Evolutionary conservation across 257 asterid species (phyloP).

Genomic region (Solanum etuberosum): DNA sequence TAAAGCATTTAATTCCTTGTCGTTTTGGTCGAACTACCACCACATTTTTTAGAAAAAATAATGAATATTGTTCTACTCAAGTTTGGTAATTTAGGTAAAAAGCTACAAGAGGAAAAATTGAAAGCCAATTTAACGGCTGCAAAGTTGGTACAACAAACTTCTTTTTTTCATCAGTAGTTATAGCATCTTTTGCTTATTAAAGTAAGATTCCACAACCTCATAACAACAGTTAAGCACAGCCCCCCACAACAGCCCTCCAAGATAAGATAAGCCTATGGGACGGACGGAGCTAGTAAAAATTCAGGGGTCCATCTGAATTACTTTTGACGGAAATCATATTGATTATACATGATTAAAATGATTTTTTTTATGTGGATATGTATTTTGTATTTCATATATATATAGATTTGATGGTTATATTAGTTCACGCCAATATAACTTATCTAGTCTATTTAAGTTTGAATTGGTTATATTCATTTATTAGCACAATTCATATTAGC

Average conservation of each 20-base stretch:
- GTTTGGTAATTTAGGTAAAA: not conserved
- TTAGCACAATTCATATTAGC: not conserved
- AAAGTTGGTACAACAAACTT: not conserved
- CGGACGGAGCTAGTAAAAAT: too few relatives aligned
- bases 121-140: not conserved
- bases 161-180: not conserved
- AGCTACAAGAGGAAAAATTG: not conserved
- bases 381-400: too few relatives aligned
- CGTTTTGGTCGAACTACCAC: slow-evolving; percentile 1
- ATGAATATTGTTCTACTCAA: not conserved
- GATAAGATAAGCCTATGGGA: not conserved
- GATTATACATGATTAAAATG: not conserved
- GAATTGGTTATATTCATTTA: too few relatives aligned
- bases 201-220: not conserved
- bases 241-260: not conserved
- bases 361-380: not conserved
- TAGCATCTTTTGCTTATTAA: not conserved
- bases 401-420: not conserved
- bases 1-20: not conserved
- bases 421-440: too few relatives aligned
- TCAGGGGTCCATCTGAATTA: rapidly evolving
- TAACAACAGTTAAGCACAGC: not conserved
- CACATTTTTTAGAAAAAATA: not conserved
- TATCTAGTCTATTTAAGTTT: too few relatives aligned
- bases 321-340: rapidly evolving